phyloP scores from a whole-genome alignment of 2,329 filamentous ascomycete genomes.

The Colletotrichum tamarilloi region DNA sequence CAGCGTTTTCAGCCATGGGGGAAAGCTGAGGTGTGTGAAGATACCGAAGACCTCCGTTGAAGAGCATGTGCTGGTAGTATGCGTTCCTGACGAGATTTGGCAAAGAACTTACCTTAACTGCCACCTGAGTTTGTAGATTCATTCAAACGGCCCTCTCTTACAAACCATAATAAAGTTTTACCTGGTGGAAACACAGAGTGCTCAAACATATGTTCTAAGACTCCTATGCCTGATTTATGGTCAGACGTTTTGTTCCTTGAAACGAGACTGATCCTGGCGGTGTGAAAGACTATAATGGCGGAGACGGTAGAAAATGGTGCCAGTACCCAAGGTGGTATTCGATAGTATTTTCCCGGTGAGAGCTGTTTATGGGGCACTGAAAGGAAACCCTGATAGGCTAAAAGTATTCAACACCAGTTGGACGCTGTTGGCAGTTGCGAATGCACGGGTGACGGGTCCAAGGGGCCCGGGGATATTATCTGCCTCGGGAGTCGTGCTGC shows the following conservation, averaged over 20 bases:
- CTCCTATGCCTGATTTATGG: not conserved
- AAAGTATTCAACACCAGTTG: not conserved
- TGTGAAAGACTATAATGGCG: not conserved
- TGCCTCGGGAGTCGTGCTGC: not conserved
- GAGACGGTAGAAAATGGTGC: not conserved
- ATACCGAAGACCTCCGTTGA: not conserved
- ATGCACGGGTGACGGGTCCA: not conserved
- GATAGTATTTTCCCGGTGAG: not conserved
- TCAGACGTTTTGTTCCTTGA: not conserved
- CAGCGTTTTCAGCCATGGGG: not conserved
- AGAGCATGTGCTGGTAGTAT: not conserved
- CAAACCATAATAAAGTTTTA: not conserved
- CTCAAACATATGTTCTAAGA: conserved; percentile 6
- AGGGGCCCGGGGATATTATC: not conserved
- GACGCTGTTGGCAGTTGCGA: not conserved
- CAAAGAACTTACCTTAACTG: not conserved
- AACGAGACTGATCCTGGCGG: not conserved
- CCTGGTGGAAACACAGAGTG: not conserved
- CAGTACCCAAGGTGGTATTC: not conserved
- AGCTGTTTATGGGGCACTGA: not conserved
- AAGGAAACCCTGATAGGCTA: not conserved
- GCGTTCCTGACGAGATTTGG: not conserved
- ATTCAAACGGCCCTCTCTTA: not conserved
- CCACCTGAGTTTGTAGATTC: not conserved
- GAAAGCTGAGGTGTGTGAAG: not conserved